A percentile compares a stretch with the other conserved stretches of the same genome.
These are phyloP conservation scores for Brassica incana DNA, from an alignment of 345 rosid species.

Conservation along the genomic window DNA sequence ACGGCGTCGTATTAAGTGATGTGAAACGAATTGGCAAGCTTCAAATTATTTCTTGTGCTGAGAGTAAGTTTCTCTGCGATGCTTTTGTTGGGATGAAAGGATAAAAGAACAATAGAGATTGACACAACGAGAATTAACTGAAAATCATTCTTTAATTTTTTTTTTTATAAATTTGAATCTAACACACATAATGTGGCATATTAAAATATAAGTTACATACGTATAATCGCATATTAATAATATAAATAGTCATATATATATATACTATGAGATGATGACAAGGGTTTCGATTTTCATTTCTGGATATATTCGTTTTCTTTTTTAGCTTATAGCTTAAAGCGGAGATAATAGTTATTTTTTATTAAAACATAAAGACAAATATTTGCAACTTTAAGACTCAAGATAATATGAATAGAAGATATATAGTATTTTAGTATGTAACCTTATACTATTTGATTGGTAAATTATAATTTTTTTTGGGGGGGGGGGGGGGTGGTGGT, in stretches of 20 bases:
- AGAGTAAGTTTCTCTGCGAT: constrained; percentile 18
- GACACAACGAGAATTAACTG: constrained; percentile 22
- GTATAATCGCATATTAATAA: background rate
- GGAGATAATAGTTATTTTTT: no score
- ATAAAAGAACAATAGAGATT: no score
- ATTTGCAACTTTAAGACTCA: background rate
- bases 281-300: constrained; percentile 12
- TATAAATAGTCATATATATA: background rate
- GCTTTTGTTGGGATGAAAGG: constrained; percentile 28
- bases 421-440: no score
- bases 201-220: background rate
- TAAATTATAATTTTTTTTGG: background rate
- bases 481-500: no score
- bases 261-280: no score
- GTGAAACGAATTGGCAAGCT: constrained; percentile 16
- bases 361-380: no score
- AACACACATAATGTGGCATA: background rate
- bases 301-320: no score
- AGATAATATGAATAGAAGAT: no score
- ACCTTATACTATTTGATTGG: background rate
- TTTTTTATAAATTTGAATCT: background rate
- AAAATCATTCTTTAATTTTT: constrained; percentile 9
- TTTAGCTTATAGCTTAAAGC: no score
- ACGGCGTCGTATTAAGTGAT: constrained; percentile 35
- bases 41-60: constrained; percentile 23